Base-by-base conservation (phyloP, 192 early-diverging fungal genomes). In the Entophlyctis helioformis region DNA sequence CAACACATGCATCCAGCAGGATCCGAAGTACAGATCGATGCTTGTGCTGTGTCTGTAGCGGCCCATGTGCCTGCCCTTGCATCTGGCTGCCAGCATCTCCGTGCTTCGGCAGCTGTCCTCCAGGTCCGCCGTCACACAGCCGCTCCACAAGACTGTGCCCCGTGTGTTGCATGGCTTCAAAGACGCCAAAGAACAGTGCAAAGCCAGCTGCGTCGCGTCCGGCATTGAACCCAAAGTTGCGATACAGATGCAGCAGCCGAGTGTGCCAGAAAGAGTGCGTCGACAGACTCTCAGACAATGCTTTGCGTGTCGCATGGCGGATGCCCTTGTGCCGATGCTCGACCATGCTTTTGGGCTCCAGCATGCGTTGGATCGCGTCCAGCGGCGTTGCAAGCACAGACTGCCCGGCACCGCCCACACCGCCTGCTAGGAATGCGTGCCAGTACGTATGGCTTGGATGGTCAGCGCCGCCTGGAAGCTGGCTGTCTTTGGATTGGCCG, bases 111-210 rank as follows among this genome's bases (percentile, higher is more conserved):
- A 8, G 10, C 7, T 15, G 21, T 48, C 12, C 10, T 19, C 16
- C 21, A 5, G 18, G 29, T 48, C 15, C 16, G 24, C n/a, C 20
- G n/a, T 58, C 44, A 33, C 48, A 64, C 27, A 51, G n/a, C 34
- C 42, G 48, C 21, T 51, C 38, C 25, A 65, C 69, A 23, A 53
- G 15, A 7, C 48, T 36, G 28, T 69, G 66, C 8, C 65, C 66
- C 10, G 46, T 12, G 24, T 59, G 39, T 3, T 61, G 47, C 16
- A 61, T 16, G 22, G 44, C 53, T 28, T 75, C 69, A 54, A 71
- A 75, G 5, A 71, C 29, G 16, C 66, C 66, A 51, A 75, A 75
- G 42, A 75, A 75, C 46, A 72, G 25, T 2, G 56, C 52, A 48
- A 75, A 75, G 0, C 66, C 54, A 36, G 19, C 11, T 3, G 56